Evolutionary conservation across 106 monocot species (phyloP), one percentile per base, ranked within the genome.

Genomic region (Dactylorhiza incarnata): DNA sequence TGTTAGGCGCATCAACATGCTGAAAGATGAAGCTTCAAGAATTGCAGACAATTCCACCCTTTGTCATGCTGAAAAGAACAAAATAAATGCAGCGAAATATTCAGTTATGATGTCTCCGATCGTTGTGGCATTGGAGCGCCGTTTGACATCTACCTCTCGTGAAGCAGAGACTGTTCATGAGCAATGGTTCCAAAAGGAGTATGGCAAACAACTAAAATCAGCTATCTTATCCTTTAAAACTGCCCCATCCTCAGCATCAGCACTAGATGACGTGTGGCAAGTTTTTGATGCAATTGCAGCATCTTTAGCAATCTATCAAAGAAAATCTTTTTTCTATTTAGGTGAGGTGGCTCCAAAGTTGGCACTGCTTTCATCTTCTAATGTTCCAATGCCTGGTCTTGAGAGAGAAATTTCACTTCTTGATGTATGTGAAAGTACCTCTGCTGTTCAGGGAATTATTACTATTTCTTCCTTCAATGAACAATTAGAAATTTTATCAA

Each of bases 71-170:
- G 99, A 99, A 83, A 99, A 94, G 66, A 84, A 61, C 45, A 99
- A 94, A 78, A 94, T 99, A 76, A 99, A 88, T 86, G 89, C 86
- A 74, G 86, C 89, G 74, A 99, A 94, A 76, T 99, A 94, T 80
- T 91, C 89, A 47, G 99, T 91, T 77, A 83, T 99, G 76, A 99
- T 99, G 99, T 86, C 94, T 86, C 99, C 99, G 75, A 78, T 99
- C 48, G 71, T 94, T 83, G 94, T 99, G 2, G 99, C 94, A 74
- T 85, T 99, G 80, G 99, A 99, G 73, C 91, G 99, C 20, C 91
- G 99, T 66, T 65, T 94, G n/a, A 82, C 87, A n/a, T 84, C 91
- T 82, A 99, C 99, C 71, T 91, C 87, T 77, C 82, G 94, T 73
- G 86, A 89, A 69, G 91, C 91, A 69, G 82, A 82, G 82, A 99